Base-by-base conservation (phyloP, 768 basidiomycete genomes). In the Tylopilus vinaceipallidus region DNA sequence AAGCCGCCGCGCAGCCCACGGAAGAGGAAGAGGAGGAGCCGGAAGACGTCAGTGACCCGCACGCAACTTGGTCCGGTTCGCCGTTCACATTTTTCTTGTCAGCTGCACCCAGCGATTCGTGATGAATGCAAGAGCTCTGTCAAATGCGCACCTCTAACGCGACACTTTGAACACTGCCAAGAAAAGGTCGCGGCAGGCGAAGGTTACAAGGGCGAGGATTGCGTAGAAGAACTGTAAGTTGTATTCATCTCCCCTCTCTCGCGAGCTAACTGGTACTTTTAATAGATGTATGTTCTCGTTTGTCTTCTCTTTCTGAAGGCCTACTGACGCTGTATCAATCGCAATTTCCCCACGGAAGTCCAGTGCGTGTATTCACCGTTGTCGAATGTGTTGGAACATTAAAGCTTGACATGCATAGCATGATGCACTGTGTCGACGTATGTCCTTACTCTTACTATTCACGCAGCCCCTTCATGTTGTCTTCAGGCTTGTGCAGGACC, bases 341-440 rank as follows among this genome's bases (percentile, higher is more conserved):
- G 20, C 32, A 14, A 39, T 45, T 41, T 22, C 6, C 17, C n/a
- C 19, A 47, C 42, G 23, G 38, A 59, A 81, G 80, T 89, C 81
- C 91, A 88, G 87, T 90, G 67, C 59, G 86, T 80, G 47, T 50
- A n/a, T 48, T 42, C 39, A 32, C 19, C 37, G 42, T 43, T 2
- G 6, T 19, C 7, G 24, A 2, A 30, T 29, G 24, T 29, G 24
- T 24, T 23, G 12, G 12, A 2, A 41, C 23, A n/a, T 57, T 39
- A 62, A 45, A 60, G 35, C 23, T 29, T 23, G 6, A 37, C 47
- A 3, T 49, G 27, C 23, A 14, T 60, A 90, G 86, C 72, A 80
- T 91, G 84, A 94, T 94, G 90, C 93, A 94, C 75, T 94, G 91
- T 62, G 88, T 85, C 47, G 90, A 94, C 58, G 90, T 91, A 73